Evolutionary conservation across 768 basidiomycete genomes (phyloP).

Genomic region (Gymnopilus junonius): DNA sequence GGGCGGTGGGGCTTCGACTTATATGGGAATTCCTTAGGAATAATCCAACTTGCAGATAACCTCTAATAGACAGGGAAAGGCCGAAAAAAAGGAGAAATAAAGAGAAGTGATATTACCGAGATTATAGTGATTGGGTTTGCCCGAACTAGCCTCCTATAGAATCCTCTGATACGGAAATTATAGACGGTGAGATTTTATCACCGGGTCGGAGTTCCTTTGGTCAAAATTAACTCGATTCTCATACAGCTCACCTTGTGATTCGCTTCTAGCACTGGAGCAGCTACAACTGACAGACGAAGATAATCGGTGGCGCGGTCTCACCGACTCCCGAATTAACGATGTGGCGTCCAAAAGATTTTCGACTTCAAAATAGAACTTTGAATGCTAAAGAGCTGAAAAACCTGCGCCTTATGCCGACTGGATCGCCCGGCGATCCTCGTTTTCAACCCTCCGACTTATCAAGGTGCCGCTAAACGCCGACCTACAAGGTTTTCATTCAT

Average conservation of each 20-base stretch:
- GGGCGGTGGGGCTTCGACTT: no score
- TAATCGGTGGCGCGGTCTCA: not conserved
- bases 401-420: not conserved
- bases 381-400: no score
- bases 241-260: not conserved
- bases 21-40: no score
- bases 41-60: no score
- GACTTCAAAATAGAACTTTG: not conserved
- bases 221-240: not conserved
- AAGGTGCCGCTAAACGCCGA: slow-evolving; percentile 1
- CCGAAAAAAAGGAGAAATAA: no score
- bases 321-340: not conserved
- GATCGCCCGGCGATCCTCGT: not conserved
- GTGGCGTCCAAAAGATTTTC: not conserved
- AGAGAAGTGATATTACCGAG: no score
- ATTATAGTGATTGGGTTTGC: no score
- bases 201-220: not conserved
- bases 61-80: no score
- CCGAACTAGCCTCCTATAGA: not conserved
- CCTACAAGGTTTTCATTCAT: not conserved
- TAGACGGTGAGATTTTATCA: not conserved
- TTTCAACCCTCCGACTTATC: not conserved
- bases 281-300: not conserved
- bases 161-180: not conserved
- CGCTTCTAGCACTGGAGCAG: not conserved